phyloP scores from a whole-genome alignment of 768 basidiomycete genomes.

The Leccinellum albellum region DNA sequence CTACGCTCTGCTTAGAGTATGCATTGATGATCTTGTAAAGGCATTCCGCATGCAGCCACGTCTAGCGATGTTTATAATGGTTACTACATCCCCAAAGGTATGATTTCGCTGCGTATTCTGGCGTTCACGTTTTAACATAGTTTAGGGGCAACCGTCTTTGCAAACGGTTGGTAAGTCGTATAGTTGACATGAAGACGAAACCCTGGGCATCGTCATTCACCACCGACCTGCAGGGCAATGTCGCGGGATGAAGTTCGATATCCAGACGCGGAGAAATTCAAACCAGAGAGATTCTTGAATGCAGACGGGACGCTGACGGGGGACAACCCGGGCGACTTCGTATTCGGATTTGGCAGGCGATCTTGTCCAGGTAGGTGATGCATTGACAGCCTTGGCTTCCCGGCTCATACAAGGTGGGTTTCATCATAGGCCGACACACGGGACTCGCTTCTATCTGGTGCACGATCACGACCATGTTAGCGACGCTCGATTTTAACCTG shows the following conservation, averaged over 20 bases:
- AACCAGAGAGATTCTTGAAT: slow-evolving; percentile 8
- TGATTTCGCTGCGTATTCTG: not conserved
- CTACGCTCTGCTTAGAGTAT: not conserved
- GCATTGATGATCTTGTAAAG: not conserved
- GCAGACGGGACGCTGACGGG: not conserved
- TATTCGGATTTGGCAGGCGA: not conserved
- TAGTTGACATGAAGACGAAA: not conserved
- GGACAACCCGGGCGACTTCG: not conserved
- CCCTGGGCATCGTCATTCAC: not conserved
- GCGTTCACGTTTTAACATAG: not conserved
- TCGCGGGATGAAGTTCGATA: not conserved
- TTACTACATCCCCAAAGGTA: slow-evolving; percentile 50
- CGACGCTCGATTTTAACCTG: not conserved
- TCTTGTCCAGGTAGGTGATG: not conserved
- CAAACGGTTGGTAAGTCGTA: not conserved
- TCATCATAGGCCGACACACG: not conserved
- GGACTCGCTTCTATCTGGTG: not conserved
- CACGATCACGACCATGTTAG: not conserved
- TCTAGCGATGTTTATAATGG: slow-evolving; percentile 39
- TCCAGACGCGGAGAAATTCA: slow-evolving; percentile 7
- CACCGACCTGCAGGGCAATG: not conserved
- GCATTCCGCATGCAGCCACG: slow-evolving; percentile 24
- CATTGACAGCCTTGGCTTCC: not conserved
- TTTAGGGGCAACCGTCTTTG: not conserved
- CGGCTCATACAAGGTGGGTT: not conserved